A percentile compares a stretch with the other conserved stretches of the same genome.
phyloP scores from a whole-genome alignment of 2,329 filamentous ascomycete species.

The Aaosphaeria arxii region DNA sequence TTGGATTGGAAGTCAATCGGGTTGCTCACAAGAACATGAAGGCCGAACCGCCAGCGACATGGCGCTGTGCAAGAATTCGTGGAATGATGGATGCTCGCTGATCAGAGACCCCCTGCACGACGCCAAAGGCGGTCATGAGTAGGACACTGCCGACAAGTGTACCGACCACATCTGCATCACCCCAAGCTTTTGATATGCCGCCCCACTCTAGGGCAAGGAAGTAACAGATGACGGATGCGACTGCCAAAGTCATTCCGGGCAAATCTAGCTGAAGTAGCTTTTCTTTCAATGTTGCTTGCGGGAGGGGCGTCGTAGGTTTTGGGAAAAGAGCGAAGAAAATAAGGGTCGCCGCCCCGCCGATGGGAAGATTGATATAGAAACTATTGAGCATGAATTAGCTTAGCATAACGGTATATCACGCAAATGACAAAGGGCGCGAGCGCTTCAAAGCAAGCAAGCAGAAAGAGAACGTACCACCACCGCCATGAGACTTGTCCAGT shows the following conservation, averaged over 20 bases:
- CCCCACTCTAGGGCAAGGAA: slow-evolving; percentile 44
- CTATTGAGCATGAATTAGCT: slow-evolving; percentile 16
- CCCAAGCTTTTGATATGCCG: slow-evolving; percentile 39
- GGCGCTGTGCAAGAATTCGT: slow-evolving; percentile 33
- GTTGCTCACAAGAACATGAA: too few relatives aligned
- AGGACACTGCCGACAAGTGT: slow-evolving; percentile 37
- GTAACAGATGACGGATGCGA: slow-evolving; percentile 39
- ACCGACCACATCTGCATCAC: slow-evolving; percentile 35
- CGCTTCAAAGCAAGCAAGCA: too few relatives aligned
- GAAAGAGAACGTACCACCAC: slow-evolving; percentile 21
- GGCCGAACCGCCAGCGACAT: slow-evolving; percentile 24
- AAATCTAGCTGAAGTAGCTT: slow-evolving; percentile 39
- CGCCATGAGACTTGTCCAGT: slow-evolving; percentile 35
- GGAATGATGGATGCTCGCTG: slow-evolving; percentile 20
- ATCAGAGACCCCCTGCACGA: slow-evolving; percentile 19
- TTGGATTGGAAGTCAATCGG: too few relatives aligned
- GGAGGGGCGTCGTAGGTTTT: slow-evolving; percentile 9
- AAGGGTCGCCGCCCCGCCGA: slow-evolving; percentile 17
- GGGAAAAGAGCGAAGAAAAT: slow-evolving; percentile 34
- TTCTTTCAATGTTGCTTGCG: slow-evolving; percentile 13
- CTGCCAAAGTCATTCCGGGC: slow-evolving; percentile 28
- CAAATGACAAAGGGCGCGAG: slow-evolving; percentile 43
- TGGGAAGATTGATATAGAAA: slow-evolving; percentile 9
- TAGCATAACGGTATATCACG: slow-evolving; percentile 27
- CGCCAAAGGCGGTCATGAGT: slow-evolving; percentile 30